A percentile compares a stretch with the other conserved stretches of the same genome.
phyloP scores from a whole-genome alignment of 129 eudicot genomes.

The Lactuca saligna region DNA sequence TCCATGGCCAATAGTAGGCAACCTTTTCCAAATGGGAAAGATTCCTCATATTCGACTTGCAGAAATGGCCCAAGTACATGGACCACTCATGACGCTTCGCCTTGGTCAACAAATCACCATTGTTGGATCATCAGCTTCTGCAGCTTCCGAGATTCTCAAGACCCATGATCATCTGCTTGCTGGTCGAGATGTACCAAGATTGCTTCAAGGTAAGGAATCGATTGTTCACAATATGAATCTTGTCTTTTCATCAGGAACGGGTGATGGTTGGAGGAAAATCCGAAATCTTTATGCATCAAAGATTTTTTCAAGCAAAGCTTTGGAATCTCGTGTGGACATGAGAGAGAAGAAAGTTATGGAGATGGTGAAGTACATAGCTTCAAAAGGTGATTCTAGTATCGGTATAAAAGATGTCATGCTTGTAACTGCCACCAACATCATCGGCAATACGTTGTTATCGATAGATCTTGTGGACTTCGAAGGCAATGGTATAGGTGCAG shows the following conservation, averaged over 20 bases:
- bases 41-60: slow-evolving; percentile 30
- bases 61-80: slow-evolving; percentile 33
- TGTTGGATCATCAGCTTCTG: slow-evolving; percentile 42
- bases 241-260: slow-evolving; percentile 11
- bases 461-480: slow-evolving; percentile 36
- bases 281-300: slow-evolving; percentile 29
- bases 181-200: slow-evolving; percentile 23
- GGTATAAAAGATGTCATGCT: slow-evolving; percentile 25
- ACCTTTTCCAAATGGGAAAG: slow-evolving; percentile 31
- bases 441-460: slow-evolving; percentile 32
- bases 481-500: slow-evolving; percentile 20
- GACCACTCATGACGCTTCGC: slow-evolving; percentile 44
- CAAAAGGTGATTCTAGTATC: slow-evolving; percentile 24
- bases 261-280: slow-evolving; percentile 29
- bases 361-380: slow-evolving; percentile 29
- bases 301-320: slow-evolving; percentile 37
- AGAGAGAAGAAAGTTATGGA: slow-evolving; percentile 32
- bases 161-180: slow-evolving; percentile 34
- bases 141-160: slow-evolving; percentile 47
- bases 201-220: slow-evolving; percentile 1
- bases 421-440: slow-evolving; percentile 33
- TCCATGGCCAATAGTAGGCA: slow-evolving; percentile 51
- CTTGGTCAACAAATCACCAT: slow-evolving; percentile 27
- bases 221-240: slow-evolving; percentile 20
- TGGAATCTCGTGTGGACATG: slow-evolving; percentile 26